Base-by-base conservation (phyloP, 2,329 filamentous ascomycete species). In the Hymenoscyphus fraxineus region DNA sequence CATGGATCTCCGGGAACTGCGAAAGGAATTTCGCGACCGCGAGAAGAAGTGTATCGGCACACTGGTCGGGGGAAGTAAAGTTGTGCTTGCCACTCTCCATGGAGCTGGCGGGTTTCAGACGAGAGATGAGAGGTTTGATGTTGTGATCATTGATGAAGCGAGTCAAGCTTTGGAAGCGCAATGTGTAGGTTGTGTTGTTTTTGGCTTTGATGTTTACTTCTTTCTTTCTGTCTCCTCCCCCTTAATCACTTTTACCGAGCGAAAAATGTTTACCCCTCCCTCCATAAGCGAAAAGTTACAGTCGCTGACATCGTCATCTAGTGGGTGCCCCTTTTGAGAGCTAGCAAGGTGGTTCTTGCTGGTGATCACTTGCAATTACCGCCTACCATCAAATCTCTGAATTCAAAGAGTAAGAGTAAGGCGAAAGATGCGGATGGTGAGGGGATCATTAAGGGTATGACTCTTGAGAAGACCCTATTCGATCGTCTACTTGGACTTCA, bases 351-450 rank as follows among this genome's bases (percentile, higher is more conserved):
- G 9, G 88, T 99, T 9, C 88, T 96, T 67, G 95, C 95, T 0
- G 95, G 95, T 58, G 95, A 99, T 75, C 95, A 98, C 76, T 80
- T 98, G 61, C 95, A 99, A 77, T 80, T 99, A 62, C 93, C 94
- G 22, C 95, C 95, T 15, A 98, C 94, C 0, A 93, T 99, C 77
- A 98, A 97, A 77, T 93, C 90, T 1, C 78, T 86, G 10, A 88
- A 86, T 70, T 80, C 79, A 16, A 84, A 83, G 72, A 73, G 73
- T 6, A 74, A 73, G 60, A 61, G 56, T 44, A 75, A 68, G 68
- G 70, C 66, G 62, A 75, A 77, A 67, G 74, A 66, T 22, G 78
- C 76, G 65, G 76, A 75, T 38, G 72, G 78, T 60, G 67, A 74
- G 27, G 76, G 74, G 2, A 74, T 77, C 15, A 81, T 79, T 62